Conservation (phyloP, 2,329 filamentous ascomycete species). For the Phialocephala subalpina region DNA sequence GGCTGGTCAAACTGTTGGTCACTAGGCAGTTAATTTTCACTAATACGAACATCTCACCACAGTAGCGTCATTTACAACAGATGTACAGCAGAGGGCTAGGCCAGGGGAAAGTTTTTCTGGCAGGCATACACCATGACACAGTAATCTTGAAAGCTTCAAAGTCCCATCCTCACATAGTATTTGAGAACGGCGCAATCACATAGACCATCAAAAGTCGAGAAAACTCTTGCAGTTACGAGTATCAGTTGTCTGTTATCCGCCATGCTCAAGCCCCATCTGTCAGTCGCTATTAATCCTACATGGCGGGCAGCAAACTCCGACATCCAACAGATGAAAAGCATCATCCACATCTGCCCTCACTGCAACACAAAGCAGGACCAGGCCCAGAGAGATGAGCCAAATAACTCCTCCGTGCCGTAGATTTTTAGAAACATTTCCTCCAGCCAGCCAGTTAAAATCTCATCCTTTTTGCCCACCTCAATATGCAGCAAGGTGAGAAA, state of each 20-base stretch:
- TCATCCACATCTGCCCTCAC: slow-evolving; percentile 1
- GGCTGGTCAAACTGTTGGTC: not conserved
- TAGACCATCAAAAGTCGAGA: not conserved
- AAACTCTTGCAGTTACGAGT: slow-evolving; percentile 1
- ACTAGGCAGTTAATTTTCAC: not conserved
- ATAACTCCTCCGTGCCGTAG: slow-evolving; percentile 2
- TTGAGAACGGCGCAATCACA: not conserved
- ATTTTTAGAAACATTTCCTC: not conserved
- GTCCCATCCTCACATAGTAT: not conserved
- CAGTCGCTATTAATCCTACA: not conserved
- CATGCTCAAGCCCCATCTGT: not conserved
- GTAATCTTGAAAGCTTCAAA: not conserved
- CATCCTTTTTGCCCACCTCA: slow-evolving; percentile 13
- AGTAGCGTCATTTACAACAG: not conserved
- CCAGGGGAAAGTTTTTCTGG: not conserved
- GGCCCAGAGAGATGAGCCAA: not conserved
- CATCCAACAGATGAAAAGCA: not conserved
- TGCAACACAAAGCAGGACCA: not conserved
- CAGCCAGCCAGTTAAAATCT: slow-evolving; percentile 1
- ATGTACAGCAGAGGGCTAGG: not conserved
- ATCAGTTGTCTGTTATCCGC: not conserved
- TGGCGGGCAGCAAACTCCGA: not conserved
- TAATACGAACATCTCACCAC: not conserved
- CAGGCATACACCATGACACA: not conserved
- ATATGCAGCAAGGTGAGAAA: slow-evolving; percentile 17